Conservation (phyloP, 352 stramenopile genomes). For the Aphanomyces invadans region DNA sequence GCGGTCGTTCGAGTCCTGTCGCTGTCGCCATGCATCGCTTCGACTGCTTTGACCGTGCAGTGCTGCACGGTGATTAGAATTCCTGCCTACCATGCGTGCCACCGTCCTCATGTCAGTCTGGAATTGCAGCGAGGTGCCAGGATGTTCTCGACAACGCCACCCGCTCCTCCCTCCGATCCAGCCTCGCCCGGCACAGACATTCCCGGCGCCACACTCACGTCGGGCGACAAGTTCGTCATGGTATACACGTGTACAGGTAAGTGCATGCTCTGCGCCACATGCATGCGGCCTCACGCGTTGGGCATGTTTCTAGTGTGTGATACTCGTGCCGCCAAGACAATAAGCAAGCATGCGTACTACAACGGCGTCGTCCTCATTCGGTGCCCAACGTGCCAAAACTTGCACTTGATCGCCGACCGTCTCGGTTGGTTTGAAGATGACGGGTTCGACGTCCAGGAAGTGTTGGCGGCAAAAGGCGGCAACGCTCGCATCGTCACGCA, state of each 20-base stretch:
- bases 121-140: neutral
- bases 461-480: slow-evolving; percentile 71
- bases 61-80: neutral
- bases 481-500: slow-evolving; percentile 58
- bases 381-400: slow-evolving; percentile 95
- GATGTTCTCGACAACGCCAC: neutral
- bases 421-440: slow-evolving; percentile 91
- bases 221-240: slow-evolving; percentile 94
- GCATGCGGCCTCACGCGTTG: neutral
- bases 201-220: slow-evolving; percentile 60
- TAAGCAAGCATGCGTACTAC: slow-evolving; percentile 95
- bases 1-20: neutral
- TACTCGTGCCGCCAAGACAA: slow-evolving; percentile 95
- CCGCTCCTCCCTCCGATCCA: neutral
- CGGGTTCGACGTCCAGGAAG: slow-evolving; percentile 79
- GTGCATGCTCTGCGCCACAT: neutral
- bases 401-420: slow-evolving; percentile 97
- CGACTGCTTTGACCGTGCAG: neutral
- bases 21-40: neutral
- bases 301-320: slow-evolving; percentile 81
- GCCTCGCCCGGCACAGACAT: neutral
- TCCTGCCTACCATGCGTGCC: neutral
- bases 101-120: neutral
- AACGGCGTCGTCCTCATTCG: slow-evolving; percentile 96
- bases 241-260: slow-evolving; percentile 93